Conservation (phyloP, 192 early-diverging fungal genomes). For the Cetraspora pellucida region DNA sequence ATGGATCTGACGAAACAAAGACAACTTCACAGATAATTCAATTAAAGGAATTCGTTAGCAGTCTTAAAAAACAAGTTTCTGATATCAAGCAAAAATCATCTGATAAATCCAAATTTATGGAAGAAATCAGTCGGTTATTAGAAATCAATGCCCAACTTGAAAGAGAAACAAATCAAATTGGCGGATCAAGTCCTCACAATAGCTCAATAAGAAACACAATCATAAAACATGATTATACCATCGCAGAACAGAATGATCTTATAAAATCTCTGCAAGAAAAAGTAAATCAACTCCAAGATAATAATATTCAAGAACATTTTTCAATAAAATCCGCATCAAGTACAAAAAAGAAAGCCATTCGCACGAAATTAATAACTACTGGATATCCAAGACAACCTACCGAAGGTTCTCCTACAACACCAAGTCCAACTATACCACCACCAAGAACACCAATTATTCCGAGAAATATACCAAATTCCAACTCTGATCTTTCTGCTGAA, state of each 20-base stretch:
- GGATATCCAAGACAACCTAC: background rate
- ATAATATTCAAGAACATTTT: too few species aligned
- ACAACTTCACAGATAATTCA: background rate
- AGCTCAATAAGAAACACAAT: too few species aligned
- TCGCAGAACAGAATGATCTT: too few species aligned
- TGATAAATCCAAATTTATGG: background rate
- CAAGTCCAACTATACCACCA: constrained; percentile 36
- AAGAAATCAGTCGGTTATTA: constrained; percentile 23
- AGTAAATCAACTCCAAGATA: too few species aligned
- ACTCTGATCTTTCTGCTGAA: constrained; percentile 23
- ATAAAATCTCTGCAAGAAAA: too few species aligned
- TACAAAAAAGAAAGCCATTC: too few species aligned
- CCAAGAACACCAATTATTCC: constrained; percentile 30
- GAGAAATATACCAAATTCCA: background rate
- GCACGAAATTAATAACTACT: too few species aligned
- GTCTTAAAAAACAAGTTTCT: background rate
- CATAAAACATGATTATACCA: too few species aligned
- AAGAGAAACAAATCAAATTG: background rate
- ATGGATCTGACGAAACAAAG: background rate
- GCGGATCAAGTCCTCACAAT: background rate
- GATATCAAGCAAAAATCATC: background rate
- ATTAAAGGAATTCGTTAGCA: background rate
- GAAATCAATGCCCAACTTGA: constrained; percentile 18
- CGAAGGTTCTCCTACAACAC: background rate
- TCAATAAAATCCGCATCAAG: too few species aligned